Base-by-base conservation (phyloP, 2,329 filamentous ascomycete species). In the Ambrosiella cleistominuta region DNA sequence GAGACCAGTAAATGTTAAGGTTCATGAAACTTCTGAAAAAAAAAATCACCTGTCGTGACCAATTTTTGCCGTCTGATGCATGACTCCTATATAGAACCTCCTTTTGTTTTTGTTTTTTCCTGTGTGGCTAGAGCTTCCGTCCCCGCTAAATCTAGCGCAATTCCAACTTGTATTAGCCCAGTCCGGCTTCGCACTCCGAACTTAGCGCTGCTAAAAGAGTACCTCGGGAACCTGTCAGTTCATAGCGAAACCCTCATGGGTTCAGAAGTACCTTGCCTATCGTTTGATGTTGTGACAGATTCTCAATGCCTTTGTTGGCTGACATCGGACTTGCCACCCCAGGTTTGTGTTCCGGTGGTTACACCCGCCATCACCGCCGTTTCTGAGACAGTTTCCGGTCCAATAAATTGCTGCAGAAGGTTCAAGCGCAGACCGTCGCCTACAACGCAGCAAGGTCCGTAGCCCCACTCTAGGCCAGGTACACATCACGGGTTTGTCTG, bases 161-260 rank as follows among this genome's bases (percentile, higher is more conserved):
- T 40, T 42, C 51, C 55, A 42, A 54, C 35, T 53, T 53, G 44
- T 47, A 11, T 51, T 51, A 19, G 47, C 45, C 35, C 45, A 54
- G 59, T 57, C 59, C 50, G 59, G 56, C 59, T 57, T 60, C 59
- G 59, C 59, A 60, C 51, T 57, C 52, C 52, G 54, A 60, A 45
- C 39, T 19, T 60, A 57, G 58, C 50, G 11, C 36, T 19, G 36
- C 50, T 49, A 54, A 60, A 36, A 53, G 7, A 36, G 17, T 35
- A 35, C 13, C 8, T 36, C 8, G 7, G 9, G 27, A 12, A 11
- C 15, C 35, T n/a, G 27, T 1, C 9, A 51, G 17, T 12, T 8
- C 5, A 9, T n/a, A 9, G 27, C 12, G 17, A 27, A 51, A 12
- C 2, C 6, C 17, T 3, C 35, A 51, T n/a, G 17, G 11, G 19